A percentile compares a stretch with the other conserved stretches of the same genome.
Conservation (phyloP, 1,284 basidiomycete genomes). For the Trichosporon sp. region DNA sequence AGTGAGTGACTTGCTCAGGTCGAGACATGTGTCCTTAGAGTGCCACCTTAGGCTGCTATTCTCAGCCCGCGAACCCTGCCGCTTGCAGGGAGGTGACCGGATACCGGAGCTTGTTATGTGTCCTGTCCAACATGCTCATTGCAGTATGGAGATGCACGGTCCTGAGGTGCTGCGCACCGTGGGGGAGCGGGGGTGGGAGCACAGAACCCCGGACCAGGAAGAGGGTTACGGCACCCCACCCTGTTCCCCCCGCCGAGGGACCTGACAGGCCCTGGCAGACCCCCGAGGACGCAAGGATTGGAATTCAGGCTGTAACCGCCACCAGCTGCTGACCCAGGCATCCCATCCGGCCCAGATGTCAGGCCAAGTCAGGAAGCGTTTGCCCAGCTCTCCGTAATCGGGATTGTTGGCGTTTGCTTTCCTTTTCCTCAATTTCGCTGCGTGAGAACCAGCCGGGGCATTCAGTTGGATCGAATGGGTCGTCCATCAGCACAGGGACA, state of each 20-base stretch:
- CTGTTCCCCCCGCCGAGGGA: constrained; percentile 4
- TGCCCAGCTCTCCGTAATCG: constrained; percentile 2
- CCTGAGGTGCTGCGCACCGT: background rate
- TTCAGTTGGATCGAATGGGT: constrained; percentile 6
- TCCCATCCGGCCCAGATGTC: constrained; percentile 3
- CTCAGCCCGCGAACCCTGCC: background rate
- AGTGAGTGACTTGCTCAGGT: background rate
- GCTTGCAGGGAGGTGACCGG: background rate
- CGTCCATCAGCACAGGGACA: background rate
- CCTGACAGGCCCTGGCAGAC: background rate
- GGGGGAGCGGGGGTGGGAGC: background rate
- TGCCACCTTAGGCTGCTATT: constrained; percentile 13
- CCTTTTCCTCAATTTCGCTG: constrained; percentile 11
- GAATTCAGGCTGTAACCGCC: background rate
- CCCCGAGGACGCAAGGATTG: background rate
- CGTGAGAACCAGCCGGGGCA: constrained; percentile 6
- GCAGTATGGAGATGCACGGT: background rate
- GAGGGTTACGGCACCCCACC: background rate
- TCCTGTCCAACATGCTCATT: background rate
- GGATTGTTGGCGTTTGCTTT: constrained; percentile 13
- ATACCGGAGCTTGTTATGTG: background rate
- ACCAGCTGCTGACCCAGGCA: constrained; percentile 2
- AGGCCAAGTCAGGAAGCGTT: background rate
- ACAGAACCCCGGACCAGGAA: constrained; percentile 3
- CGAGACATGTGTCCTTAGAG: constrained; percentile 10